Evolutionary conservation across 2,329 filamentous ascomycete genomes (phyloP).

Genomic region (Rasamsonia emersonii): DNA sequence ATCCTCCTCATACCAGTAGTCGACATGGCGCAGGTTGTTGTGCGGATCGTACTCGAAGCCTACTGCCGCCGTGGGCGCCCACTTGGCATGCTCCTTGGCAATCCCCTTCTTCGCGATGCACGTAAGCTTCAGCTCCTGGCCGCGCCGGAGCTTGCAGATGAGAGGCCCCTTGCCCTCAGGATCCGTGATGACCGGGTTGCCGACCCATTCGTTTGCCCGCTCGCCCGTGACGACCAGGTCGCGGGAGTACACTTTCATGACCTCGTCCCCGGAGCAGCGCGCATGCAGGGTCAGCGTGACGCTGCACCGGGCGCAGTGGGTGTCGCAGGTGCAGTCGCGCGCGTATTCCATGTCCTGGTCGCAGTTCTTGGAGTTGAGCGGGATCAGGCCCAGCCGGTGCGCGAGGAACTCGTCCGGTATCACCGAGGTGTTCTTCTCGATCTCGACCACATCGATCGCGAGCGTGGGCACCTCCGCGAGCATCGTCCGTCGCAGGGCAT

Average conservation of each 20-base stretch:
- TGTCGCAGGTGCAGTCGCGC: constrained; percentile 93
- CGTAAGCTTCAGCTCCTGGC: constrained; percentile 80
- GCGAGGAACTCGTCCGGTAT: constrained; percentile 93
- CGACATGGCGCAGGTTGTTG: constrained; percentile 86
- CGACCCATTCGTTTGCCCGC: constrained; percentile 65
- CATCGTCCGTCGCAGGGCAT: constrained; percentile 83
- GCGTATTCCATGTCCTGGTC: constrained; percentile 74
- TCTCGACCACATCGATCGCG: constrained; percentile 88
- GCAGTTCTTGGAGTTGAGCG: constrained; percentile 74
- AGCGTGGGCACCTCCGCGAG: constrained; percentile 90
- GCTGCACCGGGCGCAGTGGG: constrained; percentile 86
- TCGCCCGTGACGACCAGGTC: constrained; percentile 68
- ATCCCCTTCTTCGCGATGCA: constrained; percentile 98
- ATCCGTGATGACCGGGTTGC: constrained; percentile 75
- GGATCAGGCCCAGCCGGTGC: constrained; percentile 83
- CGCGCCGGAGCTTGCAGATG: constrained; percentile 82
- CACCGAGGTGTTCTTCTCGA: constrained; percentile 89
- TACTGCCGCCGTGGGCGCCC: constrained; percentile 85
- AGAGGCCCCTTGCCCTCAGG: constrained; percentile 71
- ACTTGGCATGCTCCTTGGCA: constrained; percentile 97
- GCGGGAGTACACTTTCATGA: constrained; percentile 89
- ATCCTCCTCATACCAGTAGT: constrained; percentile 91
- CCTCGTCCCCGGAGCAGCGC: constrained; percentile 73
- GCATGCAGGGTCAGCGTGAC: constrained; percentile 78
- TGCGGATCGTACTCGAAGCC: constrained; percentile 98